Percentiles rank a stretch among this genome's conserved stretches.
Conservation (phyloP, 2,329 filamentous ascomycete genomes). For the Trichoderma simmonsii region DNA sequence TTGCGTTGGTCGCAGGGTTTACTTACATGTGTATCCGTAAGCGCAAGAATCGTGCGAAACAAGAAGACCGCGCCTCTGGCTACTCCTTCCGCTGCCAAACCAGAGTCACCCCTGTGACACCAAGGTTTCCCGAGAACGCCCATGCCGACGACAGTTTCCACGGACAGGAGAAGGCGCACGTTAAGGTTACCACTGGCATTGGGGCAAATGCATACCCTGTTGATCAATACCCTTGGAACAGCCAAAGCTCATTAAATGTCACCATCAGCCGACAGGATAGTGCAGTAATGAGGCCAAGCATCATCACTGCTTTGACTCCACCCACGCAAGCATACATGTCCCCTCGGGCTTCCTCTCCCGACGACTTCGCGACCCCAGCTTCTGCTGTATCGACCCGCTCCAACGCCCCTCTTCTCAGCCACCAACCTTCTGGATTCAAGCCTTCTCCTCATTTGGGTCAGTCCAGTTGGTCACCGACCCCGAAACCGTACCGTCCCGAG, state of each 20-base stretch:
- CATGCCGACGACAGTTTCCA: slow-evolving; percentile 13
- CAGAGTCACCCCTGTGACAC: neutral
- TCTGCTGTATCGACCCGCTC: slow-evolving; percentile 35
- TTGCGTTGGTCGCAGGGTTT: slow-evolving; percentile 39
- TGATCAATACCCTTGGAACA: neutral
- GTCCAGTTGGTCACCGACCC: slow-evolving; percentile 9
- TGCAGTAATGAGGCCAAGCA: slow-evolving; percentile 18
- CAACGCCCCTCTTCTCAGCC: slow-evolving; percentile 34
- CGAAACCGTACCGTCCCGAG: neutral
- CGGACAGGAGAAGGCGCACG: neutral
- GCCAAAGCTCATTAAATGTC: neutral
- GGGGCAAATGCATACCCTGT: neutral
- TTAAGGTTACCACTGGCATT: neutral
- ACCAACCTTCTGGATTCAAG: slow-evolving; percentile 25
- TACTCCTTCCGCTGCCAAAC: slow-evolving; percentile 52
- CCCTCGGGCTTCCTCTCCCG: slow-evolving; percentile 18
- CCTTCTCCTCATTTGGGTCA: slow-evolving; percentile 18
- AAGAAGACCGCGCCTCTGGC: slow-evolving; percentile 33
- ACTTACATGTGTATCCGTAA: slow-evolving; percentile 46
- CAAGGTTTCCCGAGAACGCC: neutral
- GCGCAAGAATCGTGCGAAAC: slow-evolving; percentile 35
- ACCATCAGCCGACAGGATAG: neutral
- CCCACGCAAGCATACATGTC: slow-evolving; percentile 21
- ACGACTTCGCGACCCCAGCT: slow-evolving; percentile 30
- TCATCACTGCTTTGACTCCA: slow-evolving; percentile 23